phyloP scores from a whole-genome alignment of 768 basidiomycete genomes.

The Leccinum longicurvipes region DNA sequence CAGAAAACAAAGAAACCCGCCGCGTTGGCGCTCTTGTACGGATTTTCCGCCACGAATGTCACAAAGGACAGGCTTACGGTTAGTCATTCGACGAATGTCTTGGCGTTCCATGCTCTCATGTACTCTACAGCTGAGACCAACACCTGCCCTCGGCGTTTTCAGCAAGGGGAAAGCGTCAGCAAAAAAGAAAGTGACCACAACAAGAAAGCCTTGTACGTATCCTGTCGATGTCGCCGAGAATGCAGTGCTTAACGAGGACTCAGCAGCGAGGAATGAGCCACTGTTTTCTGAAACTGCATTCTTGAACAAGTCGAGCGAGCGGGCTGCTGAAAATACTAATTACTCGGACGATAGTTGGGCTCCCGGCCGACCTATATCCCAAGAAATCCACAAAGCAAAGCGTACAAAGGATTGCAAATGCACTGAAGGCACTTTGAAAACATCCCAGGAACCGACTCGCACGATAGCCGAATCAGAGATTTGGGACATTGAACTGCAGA shows the following conservation, averaged over 20 bases:
- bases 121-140: conserved; percentile 27
- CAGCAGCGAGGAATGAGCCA: conserved; percentile 14
- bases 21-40: conserved; percentile 36
- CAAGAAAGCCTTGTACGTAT: conserved; percentile 16
- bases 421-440: background rate
- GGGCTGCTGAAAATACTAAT: conserved; percentile 1
- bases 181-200: conserved; percentile 18
- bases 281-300: conserved; percentile 49
- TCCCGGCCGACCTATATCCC: conserved; percentile 14
- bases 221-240: background rate
- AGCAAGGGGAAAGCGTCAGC: conserved; percentile 35
- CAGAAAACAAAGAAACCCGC: conserved; percentile 25
- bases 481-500: conserved; percentile 56
- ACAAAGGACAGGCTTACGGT: conserved; percentile 37
- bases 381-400: conserved; percentile 7
- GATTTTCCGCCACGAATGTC: conserved; percentile 37
- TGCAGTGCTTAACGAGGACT: background rate
- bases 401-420: background rate
- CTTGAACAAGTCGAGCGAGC: conserved; percentile 32
- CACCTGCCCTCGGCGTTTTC: conserved; percentile 33
- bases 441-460: conserved; percentile 1
- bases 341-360: conserved; percentile 5
- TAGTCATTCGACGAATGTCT: background rate
- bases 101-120: conserved; percentile 1
- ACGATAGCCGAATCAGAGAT: conserved; percentile 37